These are phyloP conservation scores for Chionographis japonica DNA, from an alignment of 106 monocot species.

Conservation along the genomic window DNA sequence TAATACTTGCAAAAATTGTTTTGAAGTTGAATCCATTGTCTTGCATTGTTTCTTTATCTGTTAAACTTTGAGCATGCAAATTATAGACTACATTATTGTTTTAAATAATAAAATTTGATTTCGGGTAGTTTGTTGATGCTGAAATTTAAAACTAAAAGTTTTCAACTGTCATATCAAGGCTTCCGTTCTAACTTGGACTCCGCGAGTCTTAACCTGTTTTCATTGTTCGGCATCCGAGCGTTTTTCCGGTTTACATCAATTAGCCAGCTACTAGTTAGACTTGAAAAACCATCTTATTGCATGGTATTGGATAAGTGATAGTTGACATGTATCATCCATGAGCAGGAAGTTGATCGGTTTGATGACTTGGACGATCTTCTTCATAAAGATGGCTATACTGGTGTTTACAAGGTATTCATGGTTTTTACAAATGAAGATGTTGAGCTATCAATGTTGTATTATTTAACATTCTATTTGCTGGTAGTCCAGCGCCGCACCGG, in stretches of 20 bases:
- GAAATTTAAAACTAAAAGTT: too few species aligned
- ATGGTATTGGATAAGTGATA: background rate
- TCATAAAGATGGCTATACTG: slow-evolving; percentile 45
- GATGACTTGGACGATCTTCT: slow-evolving; percentile 49
- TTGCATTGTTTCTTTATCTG: too few species aligned
- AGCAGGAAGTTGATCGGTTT: slow-evolving; percentile 63
- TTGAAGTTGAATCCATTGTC: too few species aligned
- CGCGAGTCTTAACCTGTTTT: too few species aligned
- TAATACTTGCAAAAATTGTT: too few species aligned
- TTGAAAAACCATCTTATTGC: background rate
- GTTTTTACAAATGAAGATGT: background rate
- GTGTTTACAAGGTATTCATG: slow-evolving; percentile 44
- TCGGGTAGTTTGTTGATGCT: too few species aligned
- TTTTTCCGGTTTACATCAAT: background rate
- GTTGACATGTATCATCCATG: background rate
- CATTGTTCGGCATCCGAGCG: too few species aligned
- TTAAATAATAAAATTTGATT: too few species aligned
- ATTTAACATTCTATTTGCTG: background rate
- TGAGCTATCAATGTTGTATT: background rate
- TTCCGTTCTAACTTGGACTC: background rate
- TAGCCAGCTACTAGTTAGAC: background rate
- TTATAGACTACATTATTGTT: too few species aligned
- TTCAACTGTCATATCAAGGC: too few species aligned
- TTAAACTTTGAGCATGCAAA: too few species aligned
- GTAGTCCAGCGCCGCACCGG: slow-evolving; percentile 41